Evolutionary conservation across 1,284 basidiomycete genomes (phyloP).

Genomic region (Ceratobasidium sp.): DNA sequence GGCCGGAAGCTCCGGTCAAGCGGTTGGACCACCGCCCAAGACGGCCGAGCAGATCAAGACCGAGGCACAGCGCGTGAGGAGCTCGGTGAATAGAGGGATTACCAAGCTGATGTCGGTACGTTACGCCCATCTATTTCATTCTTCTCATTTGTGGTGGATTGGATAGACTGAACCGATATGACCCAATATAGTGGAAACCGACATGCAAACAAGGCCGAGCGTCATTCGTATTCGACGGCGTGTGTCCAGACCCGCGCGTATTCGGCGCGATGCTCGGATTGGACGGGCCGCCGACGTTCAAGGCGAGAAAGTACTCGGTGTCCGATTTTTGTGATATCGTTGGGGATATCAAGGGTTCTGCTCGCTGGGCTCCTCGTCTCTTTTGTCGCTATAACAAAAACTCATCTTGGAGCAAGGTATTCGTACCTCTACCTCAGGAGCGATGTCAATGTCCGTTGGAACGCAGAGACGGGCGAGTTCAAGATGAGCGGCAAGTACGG

Average conservation of each 20-base stretch:
- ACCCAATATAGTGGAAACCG: conserved; percentile 63
- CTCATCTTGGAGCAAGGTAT: conserved; percentile 57
- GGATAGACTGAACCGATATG: no score
- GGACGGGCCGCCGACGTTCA: conserved; percentile 65
- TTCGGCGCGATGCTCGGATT: conserved; percentile 66
- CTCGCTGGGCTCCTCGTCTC: conserved; percentile 43
- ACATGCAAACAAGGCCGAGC: conserved; percentile 66
- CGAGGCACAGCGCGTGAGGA: conserved; percentile 64
- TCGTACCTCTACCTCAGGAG: conserved; percentile 61
- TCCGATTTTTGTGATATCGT: conserved; percentile 63
- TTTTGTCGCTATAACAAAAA: not conserved
- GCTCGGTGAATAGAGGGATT: conserved; percentile 66
- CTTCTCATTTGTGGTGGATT: not conserved
- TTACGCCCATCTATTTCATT: conserved; percentile 17
- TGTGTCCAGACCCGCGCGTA: conserved; percentile 67
- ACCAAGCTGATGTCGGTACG: conserved; percentile 67
- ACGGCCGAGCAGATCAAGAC: conserved; percentile 60
- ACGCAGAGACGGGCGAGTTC: conserved; percentile 65
- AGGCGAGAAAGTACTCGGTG: conserved; percentile 65
- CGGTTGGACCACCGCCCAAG: conserved; percentile 58
- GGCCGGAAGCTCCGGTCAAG: conserved; percentile 46
- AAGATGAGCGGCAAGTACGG: conserved; percentile 66
- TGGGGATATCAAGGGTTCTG: conserved; percentile 52
- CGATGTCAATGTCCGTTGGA: conserved; percentile 66
- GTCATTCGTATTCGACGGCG: conserved; percentile 68